Evolutionary conservation across 495 filamentous ascomycete species (phyloP).

Genomic region (Clavariopsis aquatica): DNA sequence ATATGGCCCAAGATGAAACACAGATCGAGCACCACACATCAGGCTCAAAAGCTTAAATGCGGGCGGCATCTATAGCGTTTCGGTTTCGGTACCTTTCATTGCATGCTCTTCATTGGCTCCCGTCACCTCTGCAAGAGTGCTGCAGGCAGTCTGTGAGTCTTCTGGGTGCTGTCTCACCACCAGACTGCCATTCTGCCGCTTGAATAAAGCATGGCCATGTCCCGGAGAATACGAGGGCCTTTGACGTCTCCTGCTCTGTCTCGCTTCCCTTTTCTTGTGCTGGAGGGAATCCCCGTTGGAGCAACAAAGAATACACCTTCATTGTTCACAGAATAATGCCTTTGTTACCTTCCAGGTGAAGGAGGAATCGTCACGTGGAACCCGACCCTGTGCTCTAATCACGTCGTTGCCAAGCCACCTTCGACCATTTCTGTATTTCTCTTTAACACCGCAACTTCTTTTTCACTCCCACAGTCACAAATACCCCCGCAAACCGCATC

Average conservation of each 20-base stretch:
- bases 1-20: conserved; percentile 30
- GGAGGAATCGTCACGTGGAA: conserved; percentile 7
- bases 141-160: conserved; percentile 2
- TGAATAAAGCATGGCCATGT: conserved; percentile 17
- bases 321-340: conserved; percentile 24
- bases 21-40: conserved; percentile 32
- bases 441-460: conserved; percentile 10
- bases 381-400: conserved; percentile 19
- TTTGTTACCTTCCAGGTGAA: conserved; percentile 13
- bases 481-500: not conserved
- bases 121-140: conserved; percentile 1
- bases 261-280: conserved; percentile 5
- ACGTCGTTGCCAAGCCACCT: conserved; percentile 9
- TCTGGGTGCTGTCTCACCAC: conserved; percentile 24
- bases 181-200: conserved; percentile 22
- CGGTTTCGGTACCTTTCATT: conserved; percentile 26
- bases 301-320: conserved; percentile 14
- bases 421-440: not conserved
- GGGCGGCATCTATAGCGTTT: conserved; percentile 21
- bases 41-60: conserved; percentile 36
- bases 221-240: conserved; percentile 6
- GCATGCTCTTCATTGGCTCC: conserved; percentile 30
- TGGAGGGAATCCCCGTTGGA: conserved; percentile 10
- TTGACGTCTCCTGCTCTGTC: not conserved
- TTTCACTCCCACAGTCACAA: not conserved